Evolutionary conservation across 345 rosid species (phyloP).

Genomic region (Heritiera littoralis): DNA sequence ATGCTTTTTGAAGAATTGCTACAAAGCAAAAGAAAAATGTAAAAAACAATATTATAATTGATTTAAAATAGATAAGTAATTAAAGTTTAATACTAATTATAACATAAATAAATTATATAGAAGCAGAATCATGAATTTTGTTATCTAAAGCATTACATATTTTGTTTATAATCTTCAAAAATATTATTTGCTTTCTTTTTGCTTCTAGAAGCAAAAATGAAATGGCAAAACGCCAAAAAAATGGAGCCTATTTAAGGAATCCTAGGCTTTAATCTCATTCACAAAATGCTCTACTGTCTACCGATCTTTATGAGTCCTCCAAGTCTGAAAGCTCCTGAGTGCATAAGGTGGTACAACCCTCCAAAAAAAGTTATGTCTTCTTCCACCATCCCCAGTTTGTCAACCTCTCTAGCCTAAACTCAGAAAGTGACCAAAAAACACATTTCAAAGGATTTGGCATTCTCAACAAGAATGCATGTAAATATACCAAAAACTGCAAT

Average conservation of each 20-base stretch:
- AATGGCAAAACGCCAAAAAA: background rate
- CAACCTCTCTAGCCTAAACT: constrained; percentile 6
- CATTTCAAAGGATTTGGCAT: background rate
- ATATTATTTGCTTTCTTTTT: background rate
- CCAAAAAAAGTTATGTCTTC: background rate
- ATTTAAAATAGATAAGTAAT: no score
- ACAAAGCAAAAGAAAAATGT: background rate
- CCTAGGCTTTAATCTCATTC: background rate
- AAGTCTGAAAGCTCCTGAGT: background rate
- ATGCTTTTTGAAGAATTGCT: background rate
- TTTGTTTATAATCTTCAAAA: background rate
- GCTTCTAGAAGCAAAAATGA: background rate
- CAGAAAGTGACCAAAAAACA: background rate
- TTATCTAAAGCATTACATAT: background rate
- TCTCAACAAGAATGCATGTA: background rate
- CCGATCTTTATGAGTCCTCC: background rate
- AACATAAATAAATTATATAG: no score
- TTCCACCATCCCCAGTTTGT: background rate
- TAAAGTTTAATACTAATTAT: background rate
- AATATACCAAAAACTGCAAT: background rate
- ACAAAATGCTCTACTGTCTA: background rate
- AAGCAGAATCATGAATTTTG: background rate
- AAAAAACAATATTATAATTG: background rate
- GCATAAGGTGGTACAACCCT: background rate
- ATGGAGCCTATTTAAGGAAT: no score